phyloP scores from a whole-genome alignment of 768 basidiomycete genomes.

The Termitomyces heimii region DNA sequence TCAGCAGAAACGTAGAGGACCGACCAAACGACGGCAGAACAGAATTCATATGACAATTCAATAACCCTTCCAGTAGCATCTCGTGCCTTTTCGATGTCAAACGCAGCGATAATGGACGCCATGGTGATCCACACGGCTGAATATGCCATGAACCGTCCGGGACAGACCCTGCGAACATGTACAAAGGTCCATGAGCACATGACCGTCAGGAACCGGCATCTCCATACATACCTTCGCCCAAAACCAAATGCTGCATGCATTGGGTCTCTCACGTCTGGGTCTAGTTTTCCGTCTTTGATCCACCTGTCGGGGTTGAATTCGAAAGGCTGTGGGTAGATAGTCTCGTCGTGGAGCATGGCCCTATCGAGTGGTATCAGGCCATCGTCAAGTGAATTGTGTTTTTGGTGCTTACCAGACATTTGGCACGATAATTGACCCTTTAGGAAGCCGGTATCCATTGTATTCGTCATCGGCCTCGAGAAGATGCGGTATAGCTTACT shows the following conservation, averaged over 20 bases:
- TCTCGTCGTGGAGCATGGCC: slow-evolving; percentile 27
- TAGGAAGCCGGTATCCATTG: slow-evolving; percentile 16
- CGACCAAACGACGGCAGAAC: neutral
- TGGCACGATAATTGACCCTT: neutral
- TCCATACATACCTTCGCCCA: slow-evolving; percentile 10
- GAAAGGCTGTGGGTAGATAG: slow-evolving; percentile 24
- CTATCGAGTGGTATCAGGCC: slow-evolving; percentile 17
- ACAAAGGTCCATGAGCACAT: neutral
- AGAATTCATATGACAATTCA: neutral
- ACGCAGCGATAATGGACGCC: slow-evolving; percentile 22
- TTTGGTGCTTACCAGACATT: neutral
- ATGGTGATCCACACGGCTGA: slow-evolving; percentile 23
- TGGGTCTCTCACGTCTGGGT: slow-evolving; percentile 1
- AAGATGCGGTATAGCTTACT: slow-evolving; percentile 25
- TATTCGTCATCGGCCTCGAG: slow-evolving; percentile 26
- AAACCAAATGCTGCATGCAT: slow-evolving; percentile 16
- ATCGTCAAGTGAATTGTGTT: neutral
- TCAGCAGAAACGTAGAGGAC: neutral
- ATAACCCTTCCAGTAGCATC: neutral
- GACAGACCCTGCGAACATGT: slow-evolving; percentile 18
- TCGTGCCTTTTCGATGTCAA: slow-evolving; percentile 18
- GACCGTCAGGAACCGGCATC: no score
- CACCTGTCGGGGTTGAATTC: slow-evolving; percentile 31
- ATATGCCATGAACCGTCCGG: slow-evolving; percentile 26
- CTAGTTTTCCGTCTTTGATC: slow-evolving; percentile 18